Conservation (phyloP, 352 stramenopile genomes). For the Hyaloperonospora brassicae region DNA sequence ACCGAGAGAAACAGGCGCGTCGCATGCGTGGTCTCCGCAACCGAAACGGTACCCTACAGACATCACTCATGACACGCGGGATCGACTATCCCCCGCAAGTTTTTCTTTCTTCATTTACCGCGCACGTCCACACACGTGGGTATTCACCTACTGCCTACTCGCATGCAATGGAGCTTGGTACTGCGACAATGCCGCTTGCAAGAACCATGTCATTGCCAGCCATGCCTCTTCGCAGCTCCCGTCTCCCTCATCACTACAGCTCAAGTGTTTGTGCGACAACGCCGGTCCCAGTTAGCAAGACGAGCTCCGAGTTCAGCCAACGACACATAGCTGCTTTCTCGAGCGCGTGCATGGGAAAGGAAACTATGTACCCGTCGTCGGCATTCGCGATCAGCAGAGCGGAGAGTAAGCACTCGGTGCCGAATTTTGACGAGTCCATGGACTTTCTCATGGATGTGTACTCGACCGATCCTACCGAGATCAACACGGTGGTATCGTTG, state of each 20-base stretch:
- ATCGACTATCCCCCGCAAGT: conserved; percentile 6
- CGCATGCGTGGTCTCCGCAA: conserved; percentile 57
- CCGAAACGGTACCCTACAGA: conserved; percentile 47
- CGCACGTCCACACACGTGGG: conserved; percentile 6
- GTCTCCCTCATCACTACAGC: conserved; percentile 11
- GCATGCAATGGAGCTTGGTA: conserved; percentile 11
- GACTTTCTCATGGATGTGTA: conserved; percentile 79
- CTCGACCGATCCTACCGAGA: conserved; percentile 39
- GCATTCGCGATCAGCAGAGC: conserved; percentile 13
- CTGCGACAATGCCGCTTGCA: conserved; percentile 9
- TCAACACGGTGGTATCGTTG: conserved; percentile 11
- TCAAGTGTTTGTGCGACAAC: conserved; percentile 8
- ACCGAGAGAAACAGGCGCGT: conserved; percentile 50
- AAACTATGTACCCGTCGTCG: conserved; percentile 15
- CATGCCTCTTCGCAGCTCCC: conserved; percentile 10
- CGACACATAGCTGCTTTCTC: conserved; percentile 34
- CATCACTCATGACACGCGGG: conserved; percentile 18
- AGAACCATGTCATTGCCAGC: conserved; percentile 17
- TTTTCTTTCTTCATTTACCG: conserved; percentile 8
- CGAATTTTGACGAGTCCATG: conserved; percentile 73
- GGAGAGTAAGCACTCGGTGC: conserved; percentile 29
- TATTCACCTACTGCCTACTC: conserved; percentile 17
- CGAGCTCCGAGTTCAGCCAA: conserved; percentile 32
- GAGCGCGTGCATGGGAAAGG: conserved; percentile 33
- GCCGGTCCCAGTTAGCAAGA: conserved; percentile 12